A percentile compares a stretch with the other conserved stretches of the same genome.
phyloP scores from a whole-genome alignment of 164 flowering plant genomes.

The Cinnamomum chago region DNA sequence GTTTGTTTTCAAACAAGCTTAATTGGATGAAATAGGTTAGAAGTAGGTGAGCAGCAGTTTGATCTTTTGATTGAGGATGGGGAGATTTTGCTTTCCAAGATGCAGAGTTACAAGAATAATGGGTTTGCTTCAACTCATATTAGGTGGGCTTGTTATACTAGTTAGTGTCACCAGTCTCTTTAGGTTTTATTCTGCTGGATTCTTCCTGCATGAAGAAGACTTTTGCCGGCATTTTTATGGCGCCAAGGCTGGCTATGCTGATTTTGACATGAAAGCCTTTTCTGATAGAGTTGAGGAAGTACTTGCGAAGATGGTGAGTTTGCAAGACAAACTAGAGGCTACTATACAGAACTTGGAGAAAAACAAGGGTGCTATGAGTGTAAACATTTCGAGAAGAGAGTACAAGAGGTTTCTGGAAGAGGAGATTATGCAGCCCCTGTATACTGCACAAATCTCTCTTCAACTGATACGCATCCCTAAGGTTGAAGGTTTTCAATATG shows the following conservation, averaged over 20 bases:
- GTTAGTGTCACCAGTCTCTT: constrained; percentile 60
- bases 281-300: constrained; percentile 66
- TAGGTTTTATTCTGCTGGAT: constrained; percentile 69
- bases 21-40: not conserved
- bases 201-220: constrained; percentile 61
- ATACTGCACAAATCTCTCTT: constrained; percentile 70
- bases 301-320: constrained; percentile 44
- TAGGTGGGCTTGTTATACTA: constrained; percentile 67
- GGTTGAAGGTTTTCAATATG: not conserved
- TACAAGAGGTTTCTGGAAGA: constrained; percentile 52
- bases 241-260: constrained; percentile 28
- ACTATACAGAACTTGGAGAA: constrained; percentile 55
- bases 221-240: constrained; percentile 61
- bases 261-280: constrained; percentile 50
- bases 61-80: constrained; percentile 32
- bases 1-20: not conserved
- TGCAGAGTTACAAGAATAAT: constrained; percentile 43
- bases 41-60: not conserved
- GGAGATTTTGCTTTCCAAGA: constrained; percentile 42
- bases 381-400: constrained; percentile 39
- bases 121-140: constrained; percentile 55
- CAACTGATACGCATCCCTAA: constrained; percentile 72
- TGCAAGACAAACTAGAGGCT: constrained; percentile 71
- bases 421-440: constrained; percentile 74
- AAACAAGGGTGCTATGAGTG: constrained; percentile 18